Evolutionary conservation across 495 filamentous ascomycete genomes (phyloP), one percentile per base, ranked within the genome.

Genomic region (Aspergillus ostianus): DNA sequence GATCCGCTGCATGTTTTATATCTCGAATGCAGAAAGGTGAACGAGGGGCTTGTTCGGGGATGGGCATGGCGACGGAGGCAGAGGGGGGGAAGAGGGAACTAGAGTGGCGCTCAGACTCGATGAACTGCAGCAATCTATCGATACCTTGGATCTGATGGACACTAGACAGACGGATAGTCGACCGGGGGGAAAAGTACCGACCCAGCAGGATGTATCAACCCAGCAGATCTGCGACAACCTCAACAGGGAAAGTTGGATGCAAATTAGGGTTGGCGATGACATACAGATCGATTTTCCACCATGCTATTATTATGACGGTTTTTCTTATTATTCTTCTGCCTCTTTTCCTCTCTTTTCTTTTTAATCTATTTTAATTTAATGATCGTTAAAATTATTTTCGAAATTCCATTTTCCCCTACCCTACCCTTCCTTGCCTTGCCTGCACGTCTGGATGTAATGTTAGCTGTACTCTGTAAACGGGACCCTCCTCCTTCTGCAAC

Each of bases 1-100:
- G 67, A 64, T 58, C 59, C 50, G 54, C 52, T 65, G 64, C 64
- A 70, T 70, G 64, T 59, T 70, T 70, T 70, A 70, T 70, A 70
- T 67, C 57, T 57, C 48, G 19, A 47, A 51, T 62, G 64, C 61
- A 65, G 60, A 55, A 30, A 41, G 41, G 48, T 53, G 63, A 69
- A 64, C 59, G 58, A 63, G 66, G 61, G 53, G 58, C 57, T 51
- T 57, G 63, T 48, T 48, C 41, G 49, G 32, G 47, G 47, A 46
- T 52, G 51, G 57, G 46, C 54, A 57, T 55, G 50, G 51, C 46
- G 62, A 51, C 26, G 49, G 48, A 51, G 51, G 20, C 44, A 53
- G 53, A 51, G 45, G 60, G 49, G 52, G 55, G 55, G 23, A 4
- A 4, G 23, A 26, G 23, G 23, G 23, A 41, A 47, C 53, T 19